Percentiles rank a stretch among this genome's conserved stretches.
phyloP scores from a whole-genome alignment of 495 filamentous ascomycete genomes.

The Penicillium coprophilum region DNA sequence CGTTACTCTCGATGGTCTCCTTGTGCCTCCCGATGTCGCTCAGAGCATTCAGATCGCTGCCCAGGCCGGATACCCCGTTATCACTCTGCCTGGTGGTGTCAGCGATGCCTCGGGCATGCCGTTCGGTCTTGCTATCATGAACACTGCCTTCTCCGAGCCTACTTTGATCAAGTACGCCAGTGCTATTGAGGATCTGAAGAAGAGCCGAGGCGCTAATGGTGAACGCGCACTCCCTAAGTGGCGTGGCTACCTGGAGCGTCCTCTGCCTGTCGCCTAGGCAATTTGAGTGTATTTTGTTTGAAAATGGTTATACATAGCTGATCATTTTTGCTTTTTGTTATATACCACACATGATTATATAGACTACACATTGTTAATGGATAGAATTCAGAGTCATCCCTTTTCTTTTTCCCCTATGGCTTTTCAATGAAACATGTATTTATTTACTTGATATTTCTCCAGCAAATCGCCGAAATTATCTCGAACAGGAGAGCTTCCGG shows the following conservation, averaged over 20 bases:
- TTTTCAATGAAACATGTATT: background rate
- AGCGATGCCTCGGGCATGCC: constrained; percentile 61
- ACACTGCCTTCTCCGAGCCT: constrained; percentile 63
- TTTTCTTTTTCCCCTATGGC: background rate
- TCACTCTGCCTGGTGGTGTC: constrained; percentile 64
- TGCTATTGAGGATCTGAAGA: constrained; percentile 67
- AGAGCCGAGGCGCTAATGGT: constrained; percentile 34
- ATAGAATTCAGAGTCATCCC: background rate
- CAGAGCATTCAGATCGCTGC: constrained; percentile 58
- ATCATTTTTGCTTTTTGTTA: constrained; percentile 3
- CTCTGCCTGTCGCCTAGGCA: constrained; percentile 46
- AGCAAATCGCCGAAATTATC: background rate
- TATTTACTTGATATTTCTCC: background rate
- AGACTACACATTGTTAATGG: constrained; percentile 3
- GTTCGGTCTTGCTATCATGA: constrained; percentile 66
- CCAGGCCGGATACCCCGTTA: constrained; percentile 65
- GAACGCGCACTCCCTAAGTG: constrained; percentile 52
- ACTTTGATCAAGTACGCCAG: constrained; percentile 62
- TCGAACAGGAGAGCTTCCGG: background rate
- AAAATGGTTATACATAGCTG: background rate
- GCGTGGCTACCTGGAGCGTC: constrained; percentile 51
- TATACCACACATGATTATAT: constrained; percentile 7
- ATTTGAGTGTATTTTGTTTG: background rate
- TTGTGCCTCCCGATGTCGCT: constrained; percentile 66
- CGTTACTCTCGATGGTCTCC: constrained; percentile 54